Evolutionary conservation across 1,284 basidiomycete species (phyloP).

Genomic region (Ustilago loliicola): DNA sequence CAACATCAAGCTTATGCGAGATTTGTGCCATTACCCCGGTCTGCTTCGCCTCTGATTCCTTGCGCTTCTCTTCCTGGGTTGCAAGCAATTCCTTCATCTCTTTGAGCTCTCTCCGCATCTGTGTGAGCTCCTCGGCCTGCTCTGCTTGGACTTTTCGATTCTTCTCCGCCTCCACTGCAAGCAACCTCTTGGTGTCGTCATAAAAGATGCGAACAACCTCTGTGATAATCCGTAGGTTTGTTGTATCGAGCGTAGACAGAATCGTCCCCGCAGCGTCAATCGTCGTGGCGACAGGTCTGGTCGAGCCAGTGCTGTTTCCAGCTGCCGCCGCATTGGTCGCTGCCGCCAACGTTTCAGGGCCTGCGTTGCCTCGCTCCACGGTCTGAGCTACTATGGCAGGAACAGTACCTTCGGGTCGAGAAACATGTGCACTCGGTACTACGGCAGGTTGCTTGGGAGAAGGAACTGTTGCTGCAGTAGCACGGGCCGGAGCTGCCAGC

Average conservation of each 20-base stretch:
- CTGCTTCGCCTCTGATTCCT: neutral
- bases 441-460: neutral
- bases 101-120: neutral
- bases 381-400: neutral
- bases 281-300: neutral
- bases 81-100: neutral
- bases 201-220: constrained; percentile 40
- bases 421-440: neutral
- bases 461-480: neutral
- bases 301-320: constrained; percentile 1
- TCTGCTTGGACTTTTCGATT: neutral
- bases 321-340: constrained; percentile 17
- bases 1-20: constrained; percentile 8
- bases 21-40: neutral
- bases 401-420: neutral
- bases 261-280: neutral
- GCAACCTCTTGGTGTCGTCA: constrained; percentile 18
- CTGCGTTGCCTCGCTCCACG: neutral
- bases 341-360: neutral
- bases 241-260: constrained; percentile 15
- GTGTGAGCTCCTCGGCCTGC: constrained; percentile 8
- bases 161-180: constrained; percentile 2
- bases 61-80: neutral
- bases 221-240: constrained; percentile 27
- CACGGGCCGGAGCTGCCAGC: neutral